These are phyloP conservation scores for Moesziomyces parantarcticus DNA, from an alignment of 1,284 basidiomycete genomes.

Conservation along the genomic window DNA sequence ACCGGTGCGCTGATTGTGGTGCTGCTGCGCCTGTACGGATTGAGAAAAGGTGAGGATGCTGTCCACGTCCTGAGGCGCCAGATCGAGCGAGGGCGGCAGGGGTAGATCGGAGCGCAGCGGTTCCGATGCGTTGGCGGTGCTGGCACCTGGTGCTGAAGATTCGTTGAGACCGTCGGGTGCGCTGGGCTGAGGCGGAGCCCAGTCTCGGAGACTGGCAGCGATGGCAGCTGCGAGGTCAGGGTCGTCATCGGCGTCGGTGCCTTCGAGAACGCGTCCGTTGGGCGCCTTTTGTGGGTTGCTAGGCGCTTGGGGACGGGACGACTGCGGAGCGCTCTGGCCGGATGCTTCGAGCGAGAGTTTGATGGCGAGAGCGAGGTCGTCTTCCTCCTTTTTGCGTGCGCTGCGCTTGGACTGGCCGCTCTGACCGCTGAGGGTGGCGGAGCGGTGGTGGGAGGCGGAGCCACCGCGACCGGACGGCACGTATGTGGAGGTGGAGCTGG, in stretches of 20 bases:
- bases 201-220: constrained; percentile 88
- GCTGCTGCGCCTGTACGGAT: constrained; percentile 49
- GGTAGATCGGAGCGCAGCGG: constrained; percentile 22
- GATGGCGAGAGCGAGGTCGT: constrained; percentile 92
- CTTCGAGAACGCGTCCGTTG: constrained; percentile 58
- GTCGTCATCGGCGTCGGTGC: constrained; percentile 83
- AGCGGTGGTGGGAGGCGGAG: constrained; percentile 59
- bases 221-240: constrained; percentile 93
- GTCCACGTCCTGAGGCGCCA: constrained; percentile 61
- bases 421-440: constrained; percentile 60
- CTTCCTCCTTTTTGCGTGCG: constrained; percentile 75
- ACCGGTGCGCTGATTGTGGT: constrained; percentile 45
- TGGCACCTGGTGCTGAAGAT: constrained; percentile 9
- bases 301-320: constrained; percentile 74
- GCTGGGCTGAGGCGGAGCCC: constrained; percentile 55
- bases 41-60: constrained; percentile 65
- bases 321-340: constrained; percentile 18
- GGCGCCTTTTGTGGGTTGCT: constrained; percentile 68
- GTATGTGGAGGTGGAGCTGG: constrained; percentile 35
- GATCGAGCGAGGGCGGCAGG: constrained; percentile 59
- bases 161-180: constrained; percentile 51
- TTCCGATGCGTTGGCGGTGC: constrained; percentile 1
- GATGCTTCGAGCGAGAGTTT: constrained; percentile 78
- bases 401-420: constrained; percentile 47
- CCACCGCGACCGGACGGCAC: constrained; percentile 52